phyloP scores from a whole-genome alignment of 2,329 filamentous ascomycete genomes.

The Dothiorella sarmentorum region DNA sequence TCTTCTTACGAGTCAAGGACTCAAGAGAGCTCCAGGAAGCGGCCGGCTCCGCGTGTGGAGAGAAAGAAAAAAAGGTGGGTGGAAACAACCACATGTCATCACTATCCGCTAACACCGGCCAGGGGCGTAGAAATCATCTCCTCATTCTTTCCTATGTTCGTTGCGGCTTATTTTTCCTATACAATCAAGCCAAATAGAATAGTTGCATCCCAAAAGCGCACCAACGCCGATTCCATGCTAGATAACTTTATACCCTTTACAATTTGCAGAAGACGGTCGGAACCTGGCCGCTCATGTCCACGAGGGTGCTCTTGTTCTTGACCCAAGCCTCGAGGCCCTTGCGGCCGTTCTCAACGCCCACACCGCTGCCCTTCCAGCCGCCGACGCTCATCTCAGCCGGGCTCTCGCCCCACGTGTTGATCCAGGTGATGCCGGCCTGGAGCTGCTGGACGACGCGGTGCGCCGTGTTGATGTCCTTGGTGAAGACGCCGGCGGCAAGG shows the following conservation, averaged over 20 bases:
- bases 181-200: background rate
- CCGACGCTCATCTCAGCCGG: slow-evolving; percentile 91
- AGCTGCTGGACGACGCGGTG: slow-evolving; percentile 68
- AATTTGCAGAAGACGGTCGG: slow-evolving; percentile 72
- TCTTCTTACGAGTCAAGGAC: no score
- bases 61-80: no score
- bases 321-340: slow-evolving; percentile 79
- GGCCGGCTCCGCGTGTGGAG: no score
- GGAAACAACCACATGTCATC: no score
- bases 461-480: slow-evolving; percentile 68
- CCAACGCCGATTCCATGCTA: slow-evolving; percentile 14
- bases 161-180: no score
- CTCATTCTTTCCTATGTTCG: background rate
- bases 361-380: slow-evolving; percentile 86
- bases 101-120: no score
- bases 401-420: slow-evolving; percentile 91
- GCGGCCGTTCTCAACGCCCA: slow-evolving; percentile 82
- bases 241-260: slow-evolving; percentile 28
- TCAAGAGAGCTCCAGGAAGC: no score
- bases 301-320: slow-evolving; percentile 80
- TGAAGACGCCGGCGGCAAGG: slow-evolving; percentile 81
- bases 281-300: slow-evolving; percentile 72
- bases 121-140: no score
- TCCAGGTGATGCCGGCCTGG: slow-evolving; percentile 84
- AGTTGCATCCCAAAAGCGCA: background rate